phyloP scores from a whole-genome alignment of 2,329 filamentous ascomycete species.

The Aspergillus fructus region DNA sequence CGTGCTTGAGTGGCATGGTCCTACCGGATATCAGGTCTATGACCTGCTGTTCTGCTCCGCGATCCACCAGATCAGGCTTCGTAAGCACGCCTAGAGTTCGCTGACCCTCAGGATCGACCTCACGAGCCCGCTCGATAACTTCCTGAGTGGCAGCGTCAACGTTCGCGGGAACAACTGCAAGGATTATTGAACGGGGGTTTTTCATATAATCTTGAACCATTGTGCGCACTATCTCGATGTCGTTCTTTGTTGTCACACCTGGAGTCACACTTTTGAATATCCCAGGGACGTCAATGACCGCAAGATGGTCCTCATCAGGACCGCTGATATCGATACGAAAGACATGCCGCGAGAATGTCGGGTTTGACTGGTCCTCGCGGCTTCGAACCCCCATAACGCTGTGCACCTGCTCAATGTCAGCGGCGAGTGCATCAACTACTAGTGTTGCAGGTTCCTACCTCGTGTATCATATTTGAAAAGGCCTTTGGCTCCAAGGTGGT shows the following conservation, averaged over 20 bases:
- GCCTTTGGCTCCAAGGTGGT: slow-evolving; percentile 15
- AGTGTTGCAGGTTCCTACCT: slow-evolving; percentile 20
- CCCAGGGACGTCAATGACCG: slow-evolving; percentile 49
- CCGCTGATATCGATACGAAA: slow-evolving; percentile 45
- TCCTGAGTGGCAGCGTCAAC: slow-evolving; percentile 49
- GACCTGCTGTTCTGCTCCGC: slow-evolving; percentile 28
- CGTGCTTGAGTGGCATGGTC: slow-evolving; percentile 23
- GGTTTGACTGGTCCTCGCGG: slow-evolving; percentile 17
- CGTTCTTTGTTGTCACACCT: slow-evolving; percentile 36
- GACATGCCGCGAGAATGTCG: slow-evolving; percentile 44
- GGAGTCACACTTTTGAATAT: slow-evolving; percentile 42
- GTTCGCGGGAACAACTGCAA: slow-evolving; percentile 45
- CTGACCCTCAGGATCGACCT: slow-evolving; percentile 35
- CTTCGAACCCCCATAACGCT: slow-evolving; percentile 24
- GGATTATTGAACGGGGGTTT: slow-evolving; percentile 41
- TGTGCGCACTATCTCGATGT: slow-evolving; percentile 38
- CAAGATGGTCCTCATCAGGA: slow-evolving; percentile 41
- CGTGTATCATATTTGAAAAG: slow-evolving; percentile 25
- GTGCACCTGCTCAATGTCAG: slow-evolving; percentile 19
- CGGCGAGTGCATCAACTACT: neutral
- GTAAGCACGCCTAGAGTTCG: slow-evolving; percentile 54
- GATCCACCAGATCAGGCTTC: slow-evolving; percentile 57
- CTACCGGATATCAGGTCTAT: slow-evolving; percentile 29
- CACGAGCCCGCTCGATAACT: slow-evolving; percentile 43
- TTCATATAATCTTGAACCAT: slow-evolving; percentile 43